These are phyloP conservation scores for Hericium coralloides DNA, from an alignment of 768 basidiomycete genomes.

Conservation along the genomic window DNA sequence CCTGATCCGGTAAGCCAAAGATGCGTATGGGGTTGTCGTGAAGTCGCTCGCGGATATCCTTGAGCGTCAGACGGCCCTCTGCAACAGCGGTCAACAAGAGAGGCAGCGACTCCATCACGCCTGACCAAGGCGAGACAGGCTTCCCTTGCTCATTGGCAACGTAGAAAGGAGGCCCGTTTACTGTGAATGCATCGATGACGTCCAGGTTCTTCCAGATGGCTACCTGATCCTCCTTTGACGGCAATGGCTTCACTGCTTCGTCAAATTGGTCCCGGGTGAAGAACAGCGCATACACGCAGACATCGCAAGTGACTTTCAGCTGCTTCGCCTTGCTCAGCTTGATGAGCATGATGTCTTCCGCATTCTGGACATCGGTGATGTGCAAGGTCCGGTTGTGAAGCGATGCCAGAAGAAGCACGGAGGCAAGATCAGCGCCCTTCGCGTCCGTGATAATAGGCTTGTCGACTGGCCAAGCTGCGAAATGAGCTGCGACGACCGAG, in stretches of 20 bases:
- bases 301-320: slow-evolving; percentile 93
- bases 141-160: slow-evolving; percentile 57
- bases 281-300: slow-evolving; percentile 87
- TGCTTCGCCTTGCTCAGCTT: slow-evolving; percentile 90
- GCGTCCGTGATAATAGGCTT: slow-evolving; percentile 96
- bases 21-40: slow-evolving; percentile 91
- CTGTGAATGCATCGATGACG: slow-evolving; percentile 83
- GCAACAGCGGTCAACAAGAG: slow-evolving; percentile 81
- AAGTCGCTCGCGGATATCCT: slow-evolving; percentile 73
- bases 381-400: slow-evolving; percentile 85
- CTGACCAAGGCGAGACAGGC: slow-evolving; percentile 58
- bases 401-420: slow-evolving; percentile 87
- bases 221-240: slow-evolving; percentile 66
- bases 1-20: slow-evolving; percentile 83
- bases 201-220: slow-evolving; percentile 81
- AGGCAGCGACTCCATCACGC: slow-evolving; percentile 81
- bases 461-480: slow-evolving; percentile 82
- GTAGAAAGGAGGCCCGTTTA: slow-evolving; percentile 76
- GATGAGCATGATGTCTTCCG: slow-evolving; percentile 85
- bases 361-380: slow-evolving; percentile 79
- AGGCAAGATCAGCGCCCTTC: slow-evolving; percentile 85
- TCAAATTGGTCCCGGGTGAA: slow-evolving; percentile 74
- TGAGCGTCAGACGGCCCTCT: slow-evolving; percentile 69
- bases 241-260: slow-evolving; percentile 41
- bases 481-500: slow-evolving; percentile 75